These are phyloP conservation scores for Aspergillus aculeatinus DNA, from an alignment of 2,329 filamentous ascomycete species.

Conservation along the genomic window DNA sequence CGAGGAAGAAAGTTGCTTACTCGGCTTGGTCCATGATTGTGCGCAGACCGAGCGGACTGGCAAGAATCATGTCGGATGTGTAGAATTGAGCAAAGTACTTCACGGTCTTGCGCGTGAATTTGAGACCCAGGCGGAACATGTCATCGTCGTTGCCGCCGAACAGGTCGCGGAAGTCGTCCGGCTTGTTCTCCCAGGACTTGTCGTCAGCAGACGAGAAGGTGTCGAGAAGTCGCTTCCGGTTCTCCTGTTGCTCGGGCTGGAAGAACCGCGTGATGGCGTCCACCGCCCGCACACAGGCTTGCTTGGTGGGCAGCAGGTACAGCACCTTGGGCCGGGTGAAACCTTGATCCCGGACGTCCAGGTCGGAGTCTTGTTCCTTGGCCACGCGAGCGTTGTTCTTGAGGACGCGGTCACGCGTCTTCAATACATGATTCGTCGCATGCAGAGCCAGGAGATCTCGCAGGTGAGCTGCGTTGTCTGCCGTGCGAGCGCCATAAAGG, in stretches of 20 bases:
- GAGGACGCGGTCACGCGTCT: slow-evolving; percentile 85
- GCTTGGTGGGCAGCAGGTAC: slow-evolving; percentile 82
- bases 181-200: slow-evolving; percentile 69
- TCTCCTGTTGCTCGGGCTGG: slow-evolving; percentile 87
- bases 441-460: slow-evolving; percentile 76
- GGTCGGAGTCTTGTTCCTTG: slow-evolving; percentile 63
- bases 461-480: slow-evolving; percentile 66
- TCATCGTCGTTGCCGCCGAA: slow-evolving; percentile 97
- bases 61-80: slow-evolving; percentile 91
- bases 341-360: slow-evolving; percentile 85
- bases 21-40: slow-evolving; percentile 83
- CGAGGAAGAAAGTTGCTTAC: slow-evolving; percentile 38
- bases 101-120: slow-evolving; percentile 92
- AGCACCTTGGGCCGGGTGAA: slow-evolving; percentile 94
- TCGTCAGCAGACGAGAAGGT: slow-evolving; percentile 70
- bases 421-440: slow-evolving; percentile 86
- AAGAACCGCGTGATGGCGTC: slow-evolving; percentile 74
- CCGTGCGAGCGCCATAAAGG: slow-evolving; percentile 70
- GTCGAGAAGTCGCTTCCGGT: slow-evolving; percentile 88
- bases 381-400: slow-evolving; percentile 85
- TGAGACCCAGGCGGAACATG: slow-evolving; percentile 93
- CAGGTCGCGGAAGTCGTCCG: slow-evolving; percentile 82
- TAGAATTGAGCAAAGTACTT: slow-evolving; percentile 97
- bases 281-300: slow-evolving; percentile 77
- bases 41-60: slow-evolving; percentile 83